Conservation (phyloP, 805 yeast genomes). For the Debaryomyces hansenii region DNA sequence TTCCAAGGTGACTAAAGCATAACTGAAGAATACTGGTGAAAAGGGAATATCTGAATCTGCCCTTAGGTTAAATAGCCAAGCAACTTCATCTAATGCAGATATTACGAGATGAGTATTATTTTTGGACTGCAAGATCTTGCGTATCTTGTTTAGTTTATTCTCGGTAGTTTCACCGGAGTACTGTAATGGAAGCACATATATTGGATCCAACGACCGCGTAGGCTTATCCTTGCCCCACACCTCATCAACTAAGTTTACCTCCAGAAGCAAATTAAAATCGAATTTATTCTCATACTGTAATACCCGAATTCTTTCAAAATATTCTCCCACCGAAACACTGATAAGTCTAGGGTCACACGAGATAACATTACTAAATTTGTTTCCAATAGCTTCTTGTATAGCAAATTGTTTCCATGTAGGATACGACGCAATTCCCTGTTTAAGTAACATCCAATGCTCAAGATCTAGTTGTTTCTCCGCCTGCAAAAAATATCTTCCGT, state of each 20-base stretch:
- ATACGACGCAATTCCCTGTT: constrained; percentile 71
- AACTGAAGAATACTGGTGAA: constrained; percentile 84
- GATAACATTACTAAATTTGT: constrained; percentile 50
- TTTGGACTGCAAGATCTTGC: constrained; percentile 30
- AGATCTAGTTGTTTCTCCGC: constrained; percentile 79
- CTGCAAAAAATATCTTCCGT: constrained; percentile 92
- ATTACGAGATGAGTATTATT: constrained; percentile 46
- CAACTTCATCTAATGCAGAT: constrained; percentile 82
- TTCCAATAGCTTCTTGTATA: constrained; percentile 54
- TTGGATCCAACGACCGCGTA: constrained; percentile 29
- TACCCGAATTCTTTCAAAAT: constrained; percentile 28
- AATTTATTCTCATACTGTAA: constrained; percentile 19
- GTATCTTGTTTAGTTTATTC: constrained; percentile 28
- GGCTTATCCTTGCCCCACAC: constrained; percentile 42
- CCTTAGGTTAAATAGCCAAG: constrained; percentile 87
- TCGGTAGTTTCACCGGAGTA: constrained; percentile 35
- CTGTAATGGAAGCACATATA: constrained; percentile 27
- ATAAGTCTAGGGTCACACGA: constrained; percentile 85
- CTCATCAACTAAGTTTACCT: constrained; percentile 34
- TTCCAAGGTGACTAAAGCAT: constrained; percentile 38
- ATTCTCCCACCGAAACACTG: constrained; percentile 47
- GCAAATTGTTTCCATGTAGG: constrained; percentile 81
- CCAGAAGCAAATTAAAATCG: constrained; percentile 29
- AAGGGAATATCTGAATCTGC: constrained; percentile 74
- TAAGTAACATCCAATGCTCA: constrained; percentile 71